Evolutionary conservation across 305 asterid genomes (phyloP).

Genomic region (Fraxinus nigra): DNA sequence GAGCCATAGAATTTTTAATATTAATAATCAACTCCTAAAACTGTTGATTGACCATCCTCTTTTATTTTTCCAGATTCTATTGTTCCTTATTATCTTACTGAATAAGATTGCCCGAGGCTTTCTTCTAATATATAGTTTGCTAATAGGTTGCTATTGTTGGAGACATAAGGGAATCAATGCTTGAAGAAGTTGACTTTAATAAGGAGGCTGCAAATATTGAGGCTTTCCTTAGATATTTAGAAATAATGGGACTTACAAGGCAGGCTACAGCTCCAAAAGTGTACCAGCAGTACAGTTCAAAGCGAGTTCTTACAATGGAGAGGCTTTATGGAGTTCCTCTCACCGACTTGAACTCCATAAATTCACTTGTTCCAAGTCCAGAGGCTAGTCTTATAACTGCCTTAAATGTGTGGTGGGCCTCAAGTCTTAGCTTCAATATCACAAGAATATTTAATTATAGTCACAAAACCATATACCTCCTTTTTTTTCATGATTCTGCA

Average conservation of each 20-base stretch:
- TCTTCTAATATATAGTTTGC: constrained; percentile 26
- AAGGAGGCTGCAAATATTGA: constrained; percentile 89
- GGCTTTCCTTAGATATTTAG: constrained; percentile 79
- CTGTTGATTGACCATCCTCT: neutral
- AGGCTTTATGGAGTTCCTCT: constrained; percentile 98
- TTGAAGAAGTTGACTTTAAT: constrained; percentile 93
- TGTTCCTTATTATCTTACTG: neutral
- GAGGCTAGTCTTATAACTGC: constrained; percentile 93
- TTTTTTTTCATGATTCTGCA: constrained; percentile 23
- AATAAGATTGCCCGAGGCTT: neutral
- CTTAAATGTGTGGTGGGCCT: constrained; percentile 81
- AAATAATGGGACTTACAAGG: constrained; percentile 77
- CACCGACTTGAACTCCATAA: constrained; percentile 89
- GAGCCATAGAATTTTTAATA: neutral
- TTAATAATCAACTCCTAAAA: neutral
- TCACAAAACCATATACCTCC: constrained; percentile 11
- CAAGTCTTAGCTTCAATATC: constrained; percentile 16
- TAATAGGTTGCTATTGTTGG: constrained; percentile 90
- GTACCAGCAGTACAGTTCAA: constrained; percentile 62
- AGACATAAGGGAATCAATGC: constrained; percentile 96
- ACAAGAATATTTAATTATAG: constrained; percentile 10
- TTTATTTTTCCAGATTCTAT: neutral
- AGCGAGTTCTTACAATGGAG: constrained; percentile 86
- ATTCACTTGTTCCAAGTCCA: constrained; percentile 75
- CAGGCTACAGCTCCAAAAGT: constrained; percentile 98